Evolutionary conservation across 192 early-diverging fungal species (phyloP).

Genomic region (Coemansia sp.): DNA sequence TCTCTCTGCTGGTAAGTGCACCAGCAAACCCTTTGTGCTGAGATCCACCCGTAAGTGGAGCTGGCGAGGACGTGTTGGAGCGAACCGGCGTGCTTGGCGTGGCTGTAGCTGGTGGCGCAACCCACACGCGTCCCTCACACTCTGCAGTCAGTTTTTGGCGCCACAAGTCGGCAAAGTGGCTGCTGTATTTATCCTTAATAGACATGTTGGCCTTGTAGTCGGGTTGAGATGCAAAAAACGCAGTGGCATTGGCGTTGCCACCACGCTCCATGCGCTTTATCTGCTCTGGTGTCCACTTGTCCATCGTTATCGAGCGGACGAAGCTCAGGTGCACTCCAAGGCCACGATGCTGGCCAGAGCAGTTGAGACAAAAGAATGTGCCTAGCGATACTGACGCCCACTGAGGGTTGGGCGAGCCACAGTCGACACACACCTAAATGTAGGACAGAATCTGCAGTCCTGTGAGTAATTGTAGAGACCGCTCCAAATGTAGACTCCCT

Average conservation of each 20-base stretch:
- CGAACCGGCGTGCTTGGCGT: conserved; percentile 23
- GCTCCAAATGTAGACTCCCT: neutral
- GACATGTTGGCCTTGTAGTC: conserved; percentile 74
- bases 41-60: conserved; percentile 20
- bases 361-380: conserved; percentile 94
- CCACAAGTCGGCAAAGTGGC: conserved; percentile 80
- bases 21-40: conserved; percentile 53
- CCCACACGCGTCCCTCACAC: conserved; percentile 60
- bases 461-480: neutral
- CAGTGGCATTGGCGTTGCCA: conserved; percentile 82
- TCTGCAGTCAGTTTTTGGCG: conserved; percentile 83
- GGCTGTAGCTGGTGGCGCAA: conserved; percentile 24
- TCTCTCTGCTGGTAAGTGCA: conserved; percentile 20
- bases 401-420: conserved; percentile 77
- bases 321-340: conserved; percentile 84
- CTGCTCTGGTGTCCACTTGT: conserved; percentile 95
- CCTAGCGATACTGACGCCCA: conserved; percentile 94
- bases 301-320: conserved; percentile 99
- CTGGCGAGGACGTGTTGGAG: conserved; percentile 27
- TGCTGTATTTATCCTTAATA: conserved; percentile 85
- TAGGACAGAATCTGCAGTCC: neutral
- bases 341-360: conserved; percentile 86
- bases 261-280: conserved; percentile 91
- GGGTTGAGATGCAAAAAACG: conserved; percentile 80
- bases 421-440: conserved; percentile 81